These are phyloP conservation scores for Cyclotella sp. DNA, from an alignment of 108 stramenopile genomes.

Conservation along the genomic window DNA sequence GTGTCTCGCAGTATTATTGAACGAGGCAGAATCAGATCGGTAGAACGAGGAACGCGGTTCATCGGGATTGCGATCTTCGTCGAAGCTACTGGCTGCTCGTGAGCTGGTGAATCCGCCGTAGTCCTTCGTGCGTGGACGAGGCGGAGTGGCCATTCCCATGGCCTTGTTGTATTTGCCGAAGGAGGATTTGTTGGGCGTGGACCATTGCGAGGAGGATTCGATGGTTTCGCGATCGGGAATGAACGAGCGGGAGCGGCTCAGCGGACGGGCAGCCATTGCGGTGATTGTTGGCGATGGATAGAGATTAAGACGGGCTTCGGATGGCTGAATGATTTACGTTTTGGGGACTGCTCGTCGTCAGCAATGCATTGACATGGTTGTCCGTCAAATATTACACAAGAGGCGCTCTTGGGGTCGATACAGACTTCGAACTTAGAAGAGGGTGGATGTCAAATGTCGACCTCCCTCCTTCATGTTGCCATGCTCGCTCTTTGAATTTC, in stretches of 20 bases:
- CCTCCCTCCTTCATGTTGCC: too few species aligned
- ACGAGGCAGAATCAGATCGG: background rate
- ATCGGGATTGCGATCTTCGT: constrained; percentile 14
- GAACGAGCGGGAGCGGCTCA: constrained; percentile 9
- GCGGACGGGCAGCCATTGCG: constrained; percentile 7
- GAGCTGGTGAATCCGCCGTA: background rate
- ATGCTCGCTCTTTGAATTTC: too few species aligned
- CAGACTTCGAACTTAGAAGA: too few species aligned
- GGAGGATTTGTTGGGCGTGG: background rate
- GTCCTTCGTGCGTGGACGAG: background rate
- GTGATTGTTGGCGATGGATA: background rate
- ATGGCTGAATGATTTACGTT: background rate
- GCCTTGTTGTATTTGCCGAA: constrained; percentile 11
- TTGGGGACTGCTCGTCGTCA: too few species aligned
- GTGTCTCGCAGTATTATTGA: background rate
- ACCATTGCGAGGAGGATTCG: background rate
- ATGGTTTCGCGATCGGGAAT: background rate
- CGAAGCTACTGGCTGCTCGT: background rate
- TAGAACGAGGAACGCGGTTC: constrained; percentile 1
- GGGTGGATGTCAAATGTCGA: too few species aligned
- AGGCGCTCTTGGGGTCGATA: too few species aligned
- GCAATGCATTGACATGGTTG: too few species aligned
- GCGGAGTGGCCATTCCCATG: constrained; percentile 14
- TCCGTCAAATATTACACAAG: too few species aligned
- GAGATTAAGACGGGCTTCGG: background rate